Conservation (phyloP, 2,329 filamentous ascomycete species). For the Venturia pyrina region DNA sequence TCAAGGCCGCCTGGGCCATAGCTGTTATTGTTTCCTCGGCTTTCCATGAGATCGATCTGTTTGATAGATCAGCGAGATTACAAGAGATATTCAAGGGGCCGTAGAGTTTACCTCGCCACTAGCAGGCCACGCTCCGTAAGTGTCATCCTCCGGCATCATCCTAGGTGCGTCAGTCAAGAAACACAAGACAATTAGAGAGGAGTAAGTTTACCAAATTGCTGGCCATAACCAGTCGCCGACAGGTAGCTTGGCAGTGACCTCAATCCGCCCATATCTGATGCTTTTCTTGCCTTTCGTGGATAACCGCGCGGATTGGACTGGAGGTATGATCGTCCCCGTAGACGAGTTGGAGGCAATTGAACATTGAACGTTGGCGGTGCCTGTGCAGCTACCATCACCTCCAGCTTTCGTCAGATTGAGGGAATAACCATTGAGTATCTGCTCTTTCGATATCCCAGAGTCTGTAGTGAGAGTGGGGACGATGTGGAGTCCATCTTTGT, state of each 20-base stretch:
- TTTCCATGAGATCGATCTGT: too few species aligned
- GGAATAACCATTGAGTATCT: constrained; percentile 18
- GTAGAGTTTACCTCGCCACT: too few species aligned
- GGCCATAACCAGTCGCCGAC: too few species aligned
- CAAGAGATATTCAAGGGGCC: too few species aligned
- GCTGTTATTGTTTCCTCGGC: too few species aligned
- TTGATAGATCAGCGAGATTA: too few species aligned
- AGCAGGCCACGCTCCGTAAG: too few species aligned
- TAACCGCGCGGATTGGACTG: constrained; percentile 40
- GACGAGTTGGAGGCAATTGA: constrained; percentile 34
- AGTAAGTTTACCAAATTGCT: too few species aligned
- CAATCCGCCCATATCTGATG: constrained; percentile 42
- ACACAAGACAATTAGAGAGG: too few species aligned
- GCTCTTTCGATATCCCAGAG: constrained; percentile 28
- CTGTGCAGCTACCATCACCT: constrained; percentile 33
- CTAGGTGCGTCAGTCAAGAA: too few species aligned
- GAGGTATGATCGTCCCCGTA: constrained; percentile 37
- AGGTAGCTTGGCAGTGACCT: constrained; percentile 38
- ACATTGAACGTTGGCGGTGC: constrained; percentile 22
- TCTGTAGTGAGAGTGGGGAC: constrained; percentile 41
- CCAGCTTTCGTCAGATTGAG: constrained; percentile 33
- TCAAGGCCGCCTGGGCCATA: too few species aligned
- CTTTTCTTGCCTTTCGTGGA: constrained; percentile 38
- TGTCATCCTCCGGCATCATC: too few species aligned
- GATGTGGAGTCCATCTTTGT: constrained; percentile 42